These are phyloP conservation scores for Themeda triandra DNA, from an alignment of 176 grass and related monocot species.

Conservation along the genomic window DNA sequence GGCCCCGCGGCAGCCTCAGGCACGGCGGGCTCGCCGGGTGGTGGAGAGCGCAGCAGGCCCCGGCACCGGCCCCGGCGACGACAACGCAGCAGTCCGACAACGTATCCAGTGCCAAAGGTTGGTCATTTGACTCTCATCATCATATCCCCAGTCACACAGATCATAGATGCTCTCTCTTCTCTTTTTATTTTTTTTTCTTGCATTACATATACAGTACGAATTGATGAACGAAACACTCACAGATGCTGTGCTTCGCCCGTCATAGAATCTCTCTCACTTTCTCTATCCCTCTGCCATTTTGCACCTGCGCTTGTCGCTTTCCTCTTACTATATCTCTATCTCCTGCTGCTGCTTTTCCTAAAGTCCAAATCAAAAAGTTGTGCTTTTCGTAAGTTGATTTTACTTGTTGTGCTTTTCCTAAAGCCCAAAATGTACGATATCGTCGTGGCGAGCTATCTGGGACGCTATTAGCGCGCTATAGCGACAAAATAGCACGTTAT, in stretches of 20 bases:
- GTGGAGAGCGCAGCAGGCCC: neutral
- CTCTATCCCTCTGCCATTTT: too few relatives aligned
- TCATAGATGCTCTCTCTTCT: neutral
- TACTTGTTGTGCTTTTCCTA: too few relatives aligned
- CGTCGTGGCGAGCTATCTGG: too few relatives aligned
- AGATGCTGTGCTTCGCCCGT: neutral
- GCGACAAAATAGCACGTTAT: too few relatives aligned
- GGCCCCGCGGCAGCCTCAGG: neutral
- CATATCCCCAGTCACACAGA: neutral
- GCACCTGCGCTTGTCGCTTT: neutral
- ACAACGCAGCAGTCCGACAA: neutral
- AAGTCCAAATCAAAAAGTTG: neutral
- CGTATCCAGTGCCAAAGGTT: conserved; percentile 35
- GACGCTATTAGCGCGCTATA: too few relatives aligned
- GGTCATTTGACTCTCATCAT: neutral
- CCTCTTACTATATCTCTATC: neutral
- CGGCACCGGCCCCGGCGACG: neutral
- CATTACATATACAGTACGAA: neutral
- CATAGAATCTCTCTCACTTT: too few relatives aligned
- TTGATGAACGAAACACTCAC: neutral
- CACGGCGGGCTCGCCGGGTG: neutral
- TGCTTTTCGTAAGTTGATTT: neutral
- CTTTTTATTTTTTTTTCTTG: neutral
- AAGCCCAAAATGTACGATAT: too few relatives aligned
- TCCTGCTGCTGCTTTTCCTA: neutral